Base-by-base conservation (phyloP, 2,329 filamentous ascomycete species). In the Gaeumannomyces tritici region DNA sequence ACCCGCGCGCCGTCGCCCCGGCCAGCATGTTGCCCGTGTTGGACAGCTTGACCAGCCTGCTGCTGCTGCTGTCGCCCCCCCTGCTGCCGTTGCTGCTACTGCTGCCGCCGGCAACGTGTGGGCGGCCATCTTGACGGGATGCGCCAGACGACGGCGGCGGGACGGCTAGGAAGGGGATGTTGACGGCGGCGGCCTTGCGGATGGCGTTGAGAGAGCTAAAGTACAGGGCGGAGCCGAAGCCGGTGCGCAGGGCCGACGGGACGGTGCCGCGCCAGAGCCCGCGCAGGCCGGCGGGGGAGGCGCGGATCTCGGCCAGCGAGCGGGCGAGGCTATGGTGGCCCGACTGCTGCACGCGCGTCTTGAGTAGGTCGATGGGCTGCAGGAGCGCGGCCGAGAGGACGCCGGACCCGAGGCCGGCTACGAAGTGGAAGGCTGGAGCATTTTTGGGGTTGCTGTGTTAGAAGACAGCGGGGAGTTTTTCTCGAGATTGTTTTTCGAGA, bases 281-380 rank as follows among this genome's bases (percentile, higher is more conserved):
- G 28, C 78, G 63, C n/a, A 68, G 66, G 64, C 66, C 66, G 59
- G 66, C 66, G 2, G 69, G 68, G 4, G 65, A 64, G 60, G 63
- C 77, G 66, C 89, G 83, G 71, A 96, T 91, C 42, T 85, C 79
- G 69, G 85, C 84, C 64, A 96, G 78, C 24, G 89, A 89, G 28
- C 80, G 77, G 61, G 84, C 74, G 63, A 98, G 83, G 2, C 91
- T 86, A 67, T 84, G 83, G 56, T 84, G 82, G 59, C 86, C 86
- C 42, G 90, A 91, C 75, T 98, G 95, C 73, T 99, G 95, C 55
- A 98, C 88, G 58, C 95, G 89, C 33, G 95, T 99, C 76, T 99
- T 99, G 73, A 99, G 86, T 4, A 99, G 87, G 76, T 99, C 95
- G 70, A 95, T 89, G 29, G 95, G 95, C 75, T 99, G 95, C 21